Evolutionary conservation across 306 rosid genomes (phyloP).

Genomic region (Vigna radiata): DNA sequence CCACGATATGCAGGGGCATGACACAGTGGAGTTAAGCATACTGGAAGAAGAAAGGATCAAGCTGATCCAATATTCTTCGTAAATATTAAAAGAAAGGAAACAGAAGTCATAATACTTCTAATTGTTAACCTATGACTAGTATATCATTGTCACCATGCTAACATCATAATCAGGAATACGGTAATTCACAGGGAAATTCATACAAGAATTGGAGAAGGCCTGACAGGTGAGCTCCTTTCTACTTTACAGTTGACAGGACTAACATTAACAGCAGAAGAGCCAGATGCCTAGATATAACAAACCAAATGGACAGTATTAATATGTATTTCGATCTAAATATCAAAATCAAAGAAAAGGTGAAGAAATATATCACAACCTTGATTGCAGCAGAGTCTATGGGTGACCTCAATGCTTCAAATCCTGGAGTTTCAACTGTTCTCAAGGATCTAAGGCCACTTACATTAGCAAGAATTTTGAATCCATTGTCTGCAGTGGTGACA

Average conservation of each 20-base stretch:
- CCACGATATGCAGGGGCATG: constrained; percentile 14
- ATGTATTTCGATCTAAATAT: constrained; percentile 15
- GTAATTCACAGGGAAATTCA: constrained; percentile 42
- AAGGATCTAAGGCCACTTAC: constrained; percentile 69
- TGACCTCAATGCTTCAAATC: constrained; percentile 74
- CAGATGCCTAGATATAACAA: constrained; percentile 60
- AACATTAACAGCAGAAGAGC: constrained; percentile 60
- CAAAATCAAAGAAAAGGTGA: constrained; percentile 38
- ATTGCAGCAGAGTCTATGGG: constrained; percentile 67
- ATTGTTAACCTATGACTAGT: constrained; percentile 18
- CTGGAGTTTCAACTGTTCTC: constrained; percentile 61
- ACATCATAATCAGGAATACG: constrained; percentile 14
- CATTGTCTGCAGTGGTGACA: constrained; percentile 73
- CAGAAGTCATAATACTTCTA: constrained; percentile 5
- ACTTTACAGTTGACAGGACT: constrained; percentile 78
- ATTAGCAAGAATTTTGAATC: constrained; percentile 84
- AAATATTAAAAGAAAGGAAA: constrained; percentile 12
- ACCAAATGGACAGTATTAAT: constrained; percentile 3
- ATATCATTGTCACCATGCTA: constrained; percentile 10
- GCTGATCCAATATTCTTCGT: constrained; percentile 3
- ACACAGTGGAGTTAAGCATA: constrained; percentile 18
- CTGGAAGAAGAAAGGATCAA: constrained; percentile 20
- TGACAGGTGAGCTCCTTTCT: constrained; percentile 80
- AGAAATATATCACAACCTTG: constrained; percentile 59
- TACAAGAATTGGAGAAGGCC: constrained; percentile 76